A percentile compares a stretch with the other conserved stretches of the same genome.
These are phyloP conservation scores for Trichocomaceae sp. DNA, from an alignment of 2,329 filamentous ascomycete genomes.

Conservation along the genomic window DNA sequence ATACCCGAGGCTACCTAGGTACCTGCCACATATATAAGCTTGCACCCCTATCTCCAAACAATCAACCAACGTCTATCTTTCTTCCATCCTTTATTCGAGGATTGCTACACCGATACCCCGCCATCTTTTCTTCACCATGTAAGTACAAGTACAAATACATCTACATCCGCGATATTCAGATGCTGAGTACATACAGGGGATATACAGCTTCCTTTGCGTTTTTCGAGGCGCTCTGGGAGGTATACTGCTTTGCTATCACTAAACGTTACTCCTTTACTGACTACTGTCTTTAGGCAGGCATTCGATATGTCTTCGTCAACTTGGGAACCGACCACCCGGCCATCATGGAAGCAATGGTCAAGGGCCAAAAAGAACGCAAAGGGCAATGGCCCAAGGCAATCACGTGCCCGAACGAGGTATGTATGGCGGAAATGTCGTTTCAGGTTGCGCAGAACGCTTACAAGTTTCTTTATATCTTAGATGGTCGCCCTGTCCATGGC, in stretches of 20 bases:
- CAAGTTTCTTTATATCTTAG: slow-evolving; percentile 34
- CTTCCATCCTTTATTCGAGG: not conserved
- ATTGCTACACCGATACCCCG: not conserved
- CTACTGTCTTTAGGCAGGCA: slow-evolving; percentile 35
- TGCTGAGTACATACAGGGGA: slow-evolving; percentile 19
- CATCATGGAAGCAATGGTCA: slow-evolving; percentile 74
- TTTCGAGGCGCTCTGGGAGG: slow-evolving; percentile 73
- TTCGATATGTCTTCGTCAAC: slow-evolving; percentile 49
- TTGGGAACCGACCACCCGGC: slow-evolving; percentile 59
- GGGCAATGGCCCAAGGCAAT: slow-evolving; percentile 65
- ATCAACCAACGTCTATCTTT: not conserved
- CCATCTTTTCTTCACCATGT: not conserved
- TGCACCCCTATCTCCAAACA: not conserved
- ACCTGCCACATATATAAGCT: not conserved
- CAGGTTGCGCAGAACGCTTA: slow-evolving; percentile 8
- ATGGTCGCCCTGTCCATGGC: slow-evolving; percentile 84
- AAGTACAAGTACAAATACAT: not conserved
- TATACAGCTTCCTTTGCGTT: slow-evolving; percentile 75
- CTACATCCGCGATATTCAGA: not conserved
- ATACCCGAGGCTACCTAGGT: not conserved
- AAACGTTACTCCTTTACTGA: slow-evolving; percentile 1
- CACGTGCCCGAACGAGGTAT: slow-evolving; percentile 72
- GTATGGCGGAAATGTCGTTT: slow-evolving; percentile 1
- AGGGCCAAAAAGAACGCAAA: slow-evolving; percentile 61
- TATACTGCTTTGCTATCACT: slow-evolving; percentile 36